Base-by-base conservation (phyloP, 495 filamentous ascomycete species). In the Cercophora samala region DNA sequence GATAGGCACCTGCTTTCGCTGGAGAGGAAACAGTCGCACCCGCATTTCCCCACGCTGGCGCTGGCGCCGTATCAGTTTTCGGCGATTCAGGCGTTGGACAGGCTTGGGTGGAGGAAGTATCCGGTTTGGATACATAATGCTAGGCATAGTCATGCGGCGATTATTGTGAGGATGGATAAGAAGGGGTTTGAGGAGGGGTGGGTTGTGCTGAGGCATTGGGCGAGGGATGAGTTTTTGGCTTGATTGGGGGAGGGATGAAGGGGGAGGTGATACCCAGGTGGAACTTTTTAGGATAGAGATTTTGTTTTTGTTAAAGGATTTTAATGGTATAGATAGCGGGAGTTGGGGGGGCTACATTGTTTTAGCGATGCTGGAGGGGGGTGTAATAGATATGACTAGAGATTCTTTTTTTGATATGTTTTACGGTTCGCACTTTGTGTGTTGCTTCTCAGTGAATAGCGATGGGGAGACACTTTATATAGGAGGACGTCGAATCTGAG, bases 91-190 rank as follows among this genome's bases (percentile, higher is more conserved):
- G 86, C 87, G 18, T 78, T 99, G 67, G 90, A 97, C 72, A 74
- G 79, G 11, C 81, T 96, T 0, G 88, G 89, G 11, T 93, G 90
- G 79, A 84, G 83, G 21, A 97, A 95, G 77, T 94, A 91, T 77
- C 88, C 87, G 0, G 91, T 97, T 4, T 88, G 90, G 78, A 97
- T 99, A 53, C 92, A 96, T 59, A 88, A 93, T 2, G 84, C 85
- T 54, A 74, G 82, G 32, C 93, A 97, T 72, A 90, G 83, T 58
- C 95, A 99, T 75, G 95, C 94, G 0, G 94, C 94, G 1, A 96
- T 99, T 62, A 90, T 99, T 71, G 86, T 94, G 29, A 83, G 95
- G 63, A 83, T 74, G 67, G 80, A 86, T 19, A 86, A 85, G 74
- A 73, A 80, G 64, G 79, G 73, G 8, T 95, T 91, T 69, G 79